Evolutionary conservation across 345 rosid genomes (phyloP).

Genomic region (Erysimum cheiranthoides): DNA sequence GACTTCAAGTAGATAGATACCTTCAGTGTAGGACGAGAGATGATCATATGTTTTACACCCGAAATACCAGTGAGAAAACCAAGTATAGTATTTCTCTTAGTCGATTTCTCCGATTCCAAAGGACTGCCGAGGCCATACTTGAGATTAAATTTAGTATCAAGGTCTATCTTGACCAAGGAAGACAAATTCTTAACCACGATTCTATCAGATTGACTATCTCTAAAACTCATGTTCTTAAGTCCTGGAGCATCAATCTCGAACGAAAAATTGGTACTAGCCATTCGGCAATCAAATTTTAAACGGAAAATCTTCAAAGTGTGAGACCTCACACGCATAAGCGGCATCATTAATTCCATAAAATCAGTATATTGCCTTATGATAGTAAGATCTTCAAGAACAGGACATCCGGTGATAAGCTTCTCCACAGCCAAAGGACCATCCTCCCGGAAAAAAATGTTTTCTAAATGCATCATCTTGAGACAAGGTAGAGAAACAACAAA

Average conservation of each 20-base stretch:
- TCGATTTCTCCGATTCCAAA: not conserved
- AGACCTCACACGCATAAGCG: not conserved
- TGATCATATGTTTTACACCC: slow-evolving; percentile 23
- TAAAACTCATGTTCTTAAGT: slow-evolving; percentile 1
- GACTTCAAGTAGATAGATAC: not conserved
- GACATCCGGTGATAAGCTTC: not conserved
- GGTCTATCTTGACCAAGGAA: slow-evolving; percentile 3
- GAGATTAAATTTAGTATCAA: not conserved
- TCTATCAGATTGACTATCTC: slow-evolving; percentile 7
- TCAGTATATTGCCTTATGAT: not conserved
- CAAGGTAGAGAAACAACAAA: slow-evolving; percentile 23
- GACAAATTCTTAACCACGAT: not conserved
- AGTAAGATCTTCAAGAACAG: slow-evolving; percentile 8
- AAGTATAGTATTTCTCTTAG: not conserved
- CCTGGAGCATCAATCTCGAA: slow-evolving; percentile 15
- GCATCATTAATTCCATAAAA: no score
- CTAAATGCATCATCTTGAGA: slow-evolving; percentile 12
- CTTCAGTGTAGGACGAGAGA: slow-evolving; percentile 18
- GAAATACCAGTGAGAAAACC: not conserved
- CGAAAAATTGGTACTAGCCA: not conserved
- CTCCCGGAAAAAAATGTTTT: not conserved
- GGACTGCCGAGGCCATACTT: not conserved
- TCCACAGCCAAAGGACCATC: not conserved
- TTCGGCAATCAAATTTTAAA: not conserved
- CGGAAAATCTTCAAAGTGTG: slow-evolving; percentile 8